A percentile compares a stretch with the other conserved stretches of the same genome.
These are phyloP conservation scores for Protomyces inundatus DNA, from an alignment of 1,139 yeast species.

Conservation along the genomic window DNA sequence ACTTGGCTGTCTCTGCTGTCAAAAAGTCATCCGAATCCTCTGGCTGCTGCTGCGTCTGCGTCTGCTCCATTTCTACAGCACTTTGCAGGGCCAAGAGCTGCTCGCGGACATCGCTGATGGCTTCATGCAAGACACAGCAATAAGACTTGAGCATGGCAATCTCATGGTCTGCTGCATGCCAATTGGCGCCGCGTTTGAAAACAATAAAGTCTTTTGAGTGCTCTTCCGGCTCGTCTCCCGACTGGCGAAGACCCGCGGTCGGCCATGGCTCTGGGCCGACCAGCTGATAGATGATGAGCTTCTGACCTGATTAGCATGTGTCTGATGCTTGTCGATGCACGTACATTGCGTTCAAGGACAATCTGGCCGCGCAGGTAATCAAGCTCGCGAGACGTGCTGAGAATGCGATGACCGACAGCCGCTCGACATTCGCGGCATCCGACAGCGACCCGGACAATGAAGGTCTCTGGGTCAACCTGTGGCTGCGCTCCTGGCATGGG, in stretches of 20 bases:
- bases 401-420: neutral
- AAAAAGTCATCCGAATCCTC: no score
- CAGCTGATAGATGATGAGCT: neutral
- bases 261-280: neutral
- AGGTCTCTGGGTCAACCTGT: neutral
- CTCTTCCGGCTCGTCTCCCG: neutral
- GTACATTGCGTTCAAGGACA: neutral
- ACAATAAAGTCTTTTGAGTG: neutral
- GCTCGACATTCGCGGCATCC: neutral
- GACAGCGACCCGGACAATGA: neutral
- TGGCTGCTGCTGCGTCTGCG: no score
- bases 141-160: neutral
- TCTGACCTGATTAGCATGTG: neutral
- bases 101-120: neutral
- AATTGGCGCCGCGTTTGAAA: neutral
- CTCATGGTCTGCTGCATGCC: neutral
- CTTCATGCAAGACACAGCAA: neutral
- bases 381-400: neutral
- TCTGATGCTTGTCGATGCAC: neutral
- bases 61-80: no score
- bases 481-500: neutral
- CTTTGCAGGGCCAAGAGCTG: neutral
- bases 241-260: no score
- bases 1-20: no score
- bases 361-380: neutral